Evolutionary conservation across 148 eudicot genomes (phyloP), one percentile per base, ranked within the genome.

Genomic region (Heliosperma pusillum): DNA sequence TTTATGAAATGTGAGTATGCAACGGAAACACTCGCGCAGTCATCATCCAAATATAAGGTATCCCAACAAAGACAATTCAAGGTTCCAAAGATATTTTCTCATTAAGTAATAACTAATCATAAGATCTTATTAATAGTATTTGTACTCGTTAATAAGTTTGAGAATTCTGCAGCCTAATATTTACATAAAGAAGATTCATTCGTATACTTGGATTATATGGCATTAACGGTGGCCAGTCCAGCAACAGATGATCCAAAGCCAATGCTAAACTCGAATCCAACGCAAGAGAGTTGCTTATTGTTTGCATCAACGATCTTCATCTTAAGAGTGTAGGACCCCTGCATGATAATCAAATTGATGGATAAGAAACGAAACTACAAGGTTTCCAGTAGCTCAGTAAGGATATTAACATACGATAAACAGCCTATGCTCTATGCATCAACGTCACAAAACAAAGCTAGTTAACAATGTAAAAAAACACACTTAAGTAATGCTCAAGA

Each of bases 261-360:
- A 56, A 92, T 82, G 89, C 89, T 87, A 78, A 92, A 88, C 77
- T 84, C 93, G 76, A 90, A 88, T 27, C 53, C 74, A 16, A 92
- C 80, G 88, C 97, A 90, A 19, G 93, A 85, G 81, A 92, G 73
- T 69, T 86, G 80, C 40, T 77, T 67, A 17, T 87, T 86, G 63
- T 80, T 77, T 24, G 53, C 86, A 36, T 88, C 95, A 79, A 65
- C 21, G 70, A 92, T 76, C 79, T 76, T 83, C 91, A 92, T 90
- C 78, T 61, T 86, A 59, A 92, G 91, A 8, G 87, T 66, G 88
- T 88, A 90, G 4, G 86, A 58, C 33, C 97, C 97, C 95, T 90
- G 89, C 73, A 76, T n/a, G 24, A 57, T 57, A 19, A 57, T 57
- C 61, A 36, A 0, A 36, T 36, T 7, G 9, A 6, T 36, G 42